Evolutionary conservation across 148 eudicot species (phyloP), one percentile per base, ranked within the genome.

Genomic region (Vaccinium darrowii): DNA sequence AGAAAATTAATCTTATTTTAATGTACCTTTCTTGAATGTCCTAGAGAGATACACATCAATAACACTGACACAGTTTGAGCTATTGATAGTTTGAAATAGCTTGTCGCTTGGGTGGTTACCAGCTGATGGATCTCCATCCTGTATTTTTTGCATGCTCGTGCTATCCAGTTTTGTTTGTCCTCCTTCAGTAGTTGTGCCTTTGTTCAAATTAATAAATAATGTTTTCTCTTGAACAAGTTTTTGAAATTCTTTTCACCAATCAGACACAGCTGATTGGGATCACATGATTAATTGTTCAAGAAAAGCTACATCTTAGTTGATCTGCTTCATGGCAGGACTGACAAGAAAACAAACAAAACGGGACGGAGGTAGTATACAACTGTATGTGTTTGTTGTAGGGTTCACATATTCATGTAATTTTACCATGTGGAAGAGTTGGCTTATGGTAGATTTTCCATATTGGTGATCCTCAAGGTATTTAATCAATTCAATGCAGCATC

Each of bases 401-500:
- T 79, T 36, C 6, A 33, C 6, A 36, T 54, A 8, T 27, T 54
- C 71, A 15, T 54, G 57, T 57, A 19, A 80, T 7, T 79, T 80
- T 80, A 80, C 16, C 7, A 57, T 7, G 30, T 60, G 16, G 10
- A 4, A 0, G 25, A 57, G 53, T 39, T n/a, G 18, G 14, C n/a
- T 50, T 10, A 80, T 15, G 14, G 3, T 56, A 56, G 27, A 8
- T 23, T 60, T 60, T 62, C 71, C 39, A 18, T 25, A 19, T 58
- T 80, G 51, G 51, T 58, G 53, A 75, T 74, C 84, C 23, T 83
- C 49, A 83, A 39, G 62, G 33, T 39, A 80, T 19, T 53, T 36
- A 19, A 25, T 82, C 30, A 13, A 39, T 85, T 76, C 12, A 18
- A 33, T 87, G 83, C 92, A 96, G 99, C 94, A 92, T 85, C 91